phyloP scores from a whole-genome alignment of 352 stramenopile species.

The Phytophthora litchii region DNA sequence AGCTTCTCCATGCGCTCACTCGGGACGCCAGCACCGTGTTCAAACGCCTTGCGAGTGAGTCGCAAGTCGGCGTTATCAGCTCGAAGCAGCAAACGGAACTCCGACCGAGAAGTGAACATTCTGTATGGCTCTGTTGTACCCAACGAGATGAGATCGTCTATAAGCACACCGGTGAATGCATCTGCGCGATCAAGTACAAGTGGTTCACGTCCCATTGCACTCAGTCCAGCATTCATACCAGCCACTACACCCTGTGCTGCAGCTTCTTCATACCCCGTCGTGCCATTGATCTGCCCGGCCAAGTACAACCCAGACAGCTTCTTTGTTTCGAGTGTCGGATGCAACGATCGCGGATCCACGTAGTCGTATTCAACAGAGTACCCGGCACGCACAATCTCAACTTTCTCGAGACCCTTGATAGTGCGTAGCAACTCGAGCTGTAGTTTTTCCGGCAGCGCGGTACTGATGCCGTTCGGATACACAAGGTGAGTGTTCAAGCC shows the following conservation, averaged over 20 bases:
- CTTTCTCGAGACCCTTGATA: conserved; percentile 96
- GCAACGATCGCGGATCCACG: conserved; percentile 94
- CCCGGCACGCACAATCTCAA: conserved; percentile 94
- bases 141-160: conserved; percentile 98
- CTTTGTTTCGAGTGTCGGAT: conserved; percentile 96
- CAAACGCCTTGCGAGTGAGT: conserved; percentile 93
- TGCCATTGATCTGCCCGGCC: conserved; percentile 99
- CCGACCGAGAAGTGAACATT: conserved; percentile 98
- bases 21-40: conserved; percentile 76
- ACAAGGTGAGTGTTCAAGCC: conserved; percentile 96
- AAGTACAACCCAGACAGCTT: conserved; percentile 93
- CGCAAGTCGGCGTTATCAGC: conserved; percentile 98
- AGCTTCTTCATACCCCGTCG: conserved; percentile 99
- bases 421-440: conserved; percentile 94
- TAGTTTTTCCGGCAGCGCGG: conserved; percentile 92
- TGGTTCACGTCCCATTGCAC: conserved; percentile 55
- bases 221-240: conserved; percentile 94
- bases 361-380: conserved; percentile 99
- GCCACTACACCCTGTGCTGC: conserved; percentile 97
- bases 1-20: conserved; percentile 82
- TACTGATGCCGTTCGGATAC: conserved; percentile 98
- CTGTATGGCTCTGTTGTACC: conserved; percentile 97
- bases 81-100: conserved; percentile 89
- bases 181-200: conserved; percentile 95
- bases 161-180: conserved; percentile 98